Conservation (phyloP, 352 stramenopile genomes). For the Phytophthora quininea region DNA sequence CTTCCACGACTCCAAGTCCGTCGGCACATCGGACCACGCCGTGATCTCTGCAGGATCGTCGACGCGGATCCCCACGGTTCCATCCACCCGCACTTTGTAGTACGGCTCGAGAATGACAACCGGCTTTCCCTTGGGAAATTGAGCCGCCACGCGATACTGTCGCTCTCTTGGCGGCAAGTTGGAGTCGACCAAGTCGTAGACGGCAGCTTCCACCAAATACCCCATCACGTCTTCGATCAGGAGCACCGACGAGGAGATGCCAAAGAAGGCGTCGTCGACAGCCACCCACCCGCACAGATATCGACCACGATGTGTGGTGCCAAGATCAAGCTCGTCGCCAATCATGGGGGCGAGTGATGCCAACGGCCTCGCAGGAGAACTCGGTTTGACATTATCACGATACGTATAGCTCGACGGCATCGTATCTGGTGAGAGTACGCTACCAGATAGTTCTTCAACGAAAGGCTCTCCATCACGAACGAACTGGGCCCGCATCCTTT, state of each 20-base stretch:
- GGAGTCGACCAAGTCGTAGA: conserved; percentile 16
- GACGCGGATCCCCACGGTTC: conserved; percentile 26
- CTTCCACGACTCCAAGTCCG: conserved; percentile 20
- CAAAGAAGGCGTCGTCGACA: conserved; percentile 11
- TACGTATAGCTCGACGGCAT: background rate
- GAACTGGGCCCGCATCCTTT: background rate
- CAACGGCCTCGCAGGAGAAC: background rate
- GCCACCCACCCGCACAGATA: conserved; percentile 16
- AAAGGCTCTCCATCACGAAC: background rate
- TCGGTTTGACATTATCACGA: background rate
- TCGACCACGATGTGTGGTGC: conserved; percentile 7
- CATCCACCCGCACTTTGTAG: conserved; percentile 29
- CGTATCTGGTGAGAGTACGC: background rate
- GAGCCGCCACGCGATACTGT: conserved; percentile 10
- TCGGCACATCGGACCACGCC: conserved; percentile 20
- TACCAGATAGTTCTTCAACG: background rate
- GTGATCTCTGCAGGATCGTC: conserved; percentile 24
- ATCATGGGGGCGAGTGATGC: conserved; percentile 11
- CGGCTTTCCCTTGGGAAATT: conserved; percentile 21
- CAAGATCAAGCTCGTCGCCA: conserved; percentile 3
- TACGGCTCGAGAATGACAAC: conserved; percentile 31
- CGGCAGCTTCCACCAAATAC: conserved; percentile 20
- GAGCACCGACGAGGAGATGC: background rate
- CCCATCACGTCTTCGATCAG: conserved; percentile 8
- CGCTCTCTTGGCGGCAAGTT: conserved; percentile 16